Percentiles rank a stretch among this genome's conserved stretches.
Evolutionary conservation across 306 rosid genomes (phyloP).

Genomic region (Castanea sativa): DNA sequence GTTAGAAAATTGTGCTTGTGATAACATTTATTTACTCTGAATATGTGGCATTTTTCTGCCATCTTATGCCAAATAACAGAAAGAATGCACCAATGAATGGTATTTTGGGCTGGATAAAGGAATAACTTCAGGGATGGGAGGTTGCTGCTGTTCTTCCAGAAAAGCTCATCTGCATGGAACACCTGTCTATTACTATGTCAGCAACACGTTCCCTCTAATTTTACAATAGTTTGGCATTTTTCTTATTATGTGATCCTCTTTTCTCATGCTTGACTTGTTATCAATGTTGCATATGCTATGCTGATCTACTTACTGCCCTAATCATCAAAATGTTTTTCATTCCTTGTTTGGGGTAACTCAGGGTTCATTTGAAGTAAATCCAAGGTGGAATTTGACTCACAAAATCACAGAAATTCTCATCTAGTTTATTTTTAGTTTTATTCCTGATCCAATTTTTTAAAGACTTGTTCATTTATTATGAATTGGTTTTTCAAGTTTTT

Average conservation of each 20-base stretch:
- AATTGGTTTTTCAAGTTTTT: not conserved
- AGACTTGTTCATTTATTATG: not conserved
- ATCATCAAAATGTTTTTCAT: not conserved
- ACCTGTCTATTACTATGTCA: conserved; percentile 73
- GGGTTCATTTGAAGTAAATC: not conserved
- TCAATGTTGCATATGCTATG: conserved; percentile 2
- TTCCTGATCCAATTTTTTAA: not conserved
- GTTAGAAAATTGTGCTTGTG: not conserved
- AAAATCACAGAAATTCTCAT: no score
- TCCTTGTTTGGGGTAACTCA: not conserved
- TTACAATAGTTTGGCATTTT: not conserved
- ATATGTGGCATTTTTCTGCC: conserved; percentile 16
- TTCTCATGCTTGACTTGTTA: conserved; percentile 15
- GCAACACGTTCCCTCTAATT: conserved; percentile 32
- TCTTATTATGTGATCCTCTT: not conserved
- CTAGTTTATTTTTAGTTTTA: no score
- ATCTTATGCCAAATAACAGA: conserved; percentile 30
- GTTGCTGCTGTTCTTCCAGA: conserved; percentile 85
- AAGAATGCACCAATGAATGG: conserved; percentile 22
- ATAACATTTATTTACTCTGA: conserved; percentile 5
- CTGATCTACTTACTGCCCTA: not conserved
- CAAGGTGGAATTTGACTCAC: no score
- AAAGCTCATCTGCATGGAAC: conserved; percentile 71
- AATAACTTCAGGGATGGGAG: conserved; percentile 60
- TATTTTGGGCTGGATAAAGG: conserved; percentile 35